Evolutionary conservation across 306 rosid species (phyloP), one percentile per base, ranked within the genome.

Genomic region (Lathyrus aphaca): DNA sequence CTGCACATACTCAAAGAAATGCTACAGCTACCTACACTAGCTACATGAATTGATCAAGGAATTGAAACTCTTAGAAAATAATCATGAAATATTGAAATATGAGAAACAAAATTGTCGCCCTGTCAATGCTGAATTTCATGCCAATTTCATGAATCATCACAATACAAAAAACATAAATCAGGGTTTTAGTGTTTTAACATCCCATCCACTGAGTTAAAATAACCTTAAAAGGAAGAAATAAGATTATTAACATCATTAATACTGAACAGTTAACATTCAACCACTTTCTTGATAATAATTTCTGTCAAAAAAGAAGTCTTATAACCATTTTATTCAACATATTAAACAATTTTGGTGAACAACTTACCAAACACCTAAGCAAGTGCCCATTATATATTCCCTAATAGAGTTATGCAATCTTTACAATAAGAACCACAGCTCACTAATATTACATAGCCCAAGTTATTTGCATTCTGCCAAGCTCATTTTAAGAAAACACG

Each of bases 111-210:
- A 23, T 51, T 27, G 62, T 54, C 14, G 8, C 61, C 17, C 3
- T 16, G 42, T 9, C 16, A 67, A 51, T 54, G 55, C 55, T 35
- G 64, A 56, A 45, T 66, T 63, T 53, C 39, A 68, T 35, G 63
- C 32, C 67, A 53, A 35, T 68, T 68, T 74, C 63, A 68, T 29
- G 44, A 61, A 62, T 54, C 37, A 63, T 79, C 68, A 23, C 57
- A 45, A 54, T 13, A 17, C 25, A 25, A 38, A 18, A 49, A 38
- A 49, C 65, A 49, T 56, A 77, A 77, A 69, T 45, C 10, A 15
- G 49, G 39, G 54, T 53, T 64, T 30, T 23, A 42, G 53, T 64
- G 53, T 21, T 64, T 32, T 18, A 77, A 58, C 43, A 64, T 27
- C 51, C 64, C 54, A 49, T 19, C 73, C 58, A 64, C 25, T 54